Evolutionary conservation across 441 rosid genomes (phyloP).

Genomic region (Populus hybrid): DNA sequence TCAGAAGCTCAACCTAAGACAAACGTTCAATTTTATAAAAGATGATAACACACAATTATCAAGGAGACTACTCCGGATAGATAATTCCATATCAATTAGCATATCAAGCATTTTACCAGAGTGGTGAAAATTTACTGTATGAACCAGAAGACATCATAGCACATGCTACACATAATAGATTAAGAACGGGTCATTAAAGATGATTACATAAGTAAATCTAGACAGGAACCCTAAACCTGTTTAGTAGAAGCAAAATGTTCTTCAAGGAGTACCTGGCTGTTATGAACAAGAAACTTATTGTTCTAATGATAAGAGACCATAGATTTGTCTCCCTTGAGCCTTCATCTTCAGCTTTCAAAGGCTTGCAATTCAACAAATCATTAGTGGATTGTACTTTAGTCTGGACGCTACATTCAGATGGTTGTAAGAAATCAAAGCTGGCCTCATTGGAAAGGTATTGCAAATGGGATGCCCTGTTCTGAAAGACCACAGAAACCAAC

Average conservation of each 20-base stretch:
- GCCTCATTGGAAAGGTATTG: constrained; percentile 36
- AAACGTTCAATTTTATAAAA: not conserved
- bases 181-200: not conserved
- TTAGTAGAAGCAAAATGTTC: not conserved
- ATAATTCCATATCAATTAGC: not conserved
- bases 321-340: constrained; percentile 29
- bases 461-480: constrained; percentile 65
- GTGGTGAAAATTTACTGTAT: not conserved
- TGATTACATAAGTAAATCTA: not conserved
- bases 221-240: not conserved
- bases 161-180: not conserved
- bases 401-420: constrained; percentile 35
- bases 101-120: not conserved
- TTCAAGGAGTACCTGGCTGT: constrained; percentile 52
- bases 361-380: constrained; percentile 22
- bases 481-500: constrained; percentile 41
- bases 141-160: not conserved
- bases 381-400: constrained; percentile 18
- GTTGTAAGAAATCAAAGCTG: constrained; percentile 56
- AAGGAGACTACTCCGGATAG: not conserved
- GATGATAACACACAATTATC: not conserved
- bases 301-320: constrained; percentile 70
- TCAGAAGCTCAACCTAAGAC: not conserved
- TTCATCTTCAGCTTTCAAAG: constrained; percentile 30
- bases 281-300: constrained; percentile 67